Conservation (phyloP, 257 asterid species). For the Euphrasia confusa region DNA sequence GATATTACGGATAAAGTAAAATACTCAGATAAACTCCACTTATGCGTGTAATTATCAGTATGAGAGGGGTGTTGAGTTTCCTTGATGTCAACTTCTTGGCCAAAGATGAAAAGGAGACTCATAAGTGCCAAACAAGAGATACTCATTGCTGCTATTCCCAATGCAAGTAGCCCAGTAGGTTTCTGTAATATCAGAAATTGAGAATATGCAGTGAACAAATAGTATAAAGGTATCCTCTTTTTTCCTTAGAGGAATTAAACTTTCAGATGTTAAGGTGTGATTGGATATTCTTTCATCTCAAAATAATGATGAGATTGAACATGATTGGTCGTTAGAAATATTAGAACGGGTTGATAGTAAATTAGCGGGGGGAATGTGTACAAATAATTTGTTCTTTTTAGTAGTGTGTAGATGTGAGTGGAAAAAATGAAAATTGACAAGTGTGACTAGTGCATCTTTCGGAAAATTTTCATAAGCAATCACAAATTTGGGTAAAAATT, state of each 20-base stretch:
- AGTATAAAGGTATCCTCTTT: conserved; percentile 14
- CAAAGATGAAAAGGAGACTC: conserved; percentile 42
- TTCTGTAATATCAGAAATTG: conserved; percentile 45
- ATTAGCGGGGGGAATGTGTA: no score
- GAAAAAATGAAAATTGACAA: no score
- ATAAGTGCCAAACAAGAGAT: conserved; percentile 54
- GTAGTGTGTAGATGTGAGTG: no score
- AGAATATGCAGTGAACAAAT: conserved; percentile 6
- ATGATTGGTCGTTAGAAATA: no score
- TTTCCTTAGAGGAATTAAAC: conserved; percentile 9
- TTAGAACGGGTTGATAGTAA: no score
- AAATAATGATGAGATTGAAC: no score
- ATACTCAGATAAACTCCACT: conserved; percentile 58
- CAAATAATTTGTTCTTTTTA: no score
- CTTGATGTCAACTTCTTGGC: conserved; percentile 34
- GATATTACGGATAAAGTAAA: conserved; percentile 40
- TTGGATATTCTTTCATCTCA: no score
- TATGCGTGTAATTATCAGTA: conserved; percentile 22
- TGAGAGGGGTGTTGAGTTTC: conserved; percentile 23
- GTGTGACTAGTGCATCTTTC: no score
- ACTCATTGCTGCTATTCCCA: conserved; percentile 63
- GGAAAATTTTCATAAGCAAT: no score
- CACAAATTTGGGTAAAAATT: no score
- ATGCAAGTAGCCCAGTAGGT: conserved; percentile 54
- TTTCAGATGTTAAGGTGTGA: conserved; percentile 18